Evolutionary conservation across 495 filamentous ascomycete species (phyloP), one percentile per base, ranked within the genome.

Genomic region (Terfezia boudieri): DNA sequence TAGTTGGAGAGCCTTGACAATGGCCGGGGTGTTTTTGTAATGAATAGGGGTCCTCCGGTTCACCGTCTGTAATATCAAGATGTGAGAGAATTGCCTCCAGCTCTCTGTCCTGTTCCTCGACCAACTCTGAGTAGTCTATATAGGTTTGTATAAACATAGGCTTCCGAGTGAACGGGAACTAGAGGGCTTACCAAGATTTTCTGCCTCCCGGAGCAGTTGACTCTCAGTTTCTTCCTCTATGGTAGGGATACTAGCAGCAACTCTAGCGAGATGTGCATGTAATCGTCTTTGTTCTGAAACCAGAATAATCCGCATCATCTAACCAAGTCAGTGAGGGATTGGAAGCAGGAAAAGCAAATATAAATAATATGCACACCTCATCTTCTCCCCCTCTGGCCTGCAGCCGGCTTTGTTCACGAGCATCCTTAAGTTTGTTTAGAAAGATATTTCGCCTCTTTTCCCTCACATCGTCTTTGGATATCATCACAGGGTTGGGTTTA

Each of bases 361-460:
- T 36, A 9, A 46, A 63, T n/a, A 20, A 20, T 20, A 20, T 20
- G 20, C 68, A 32, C 70, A 92, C 78, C 73, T 92, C 82, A 55
- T 94, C 85, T 49, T 84, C 82, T 2, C 84, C 70, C 41, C 77
- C 76, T 69, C 85, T 71, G 66, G 76, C 55, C 67, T 80, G 65
- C 75, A 80, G 77, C 66, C 73, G 61, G 61, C 67, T 71, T 12
- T 84, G 78, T 8, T 93, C 83, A 4, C 80, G 71, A 38, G 76
- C 74, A 57, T 79, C 76, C 60, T 78, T 71, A n/a, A 94, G 80
- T 52, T 80, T 83, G 60, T 81, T 77, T 35, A 95, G 67, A 60
- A 92, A 98, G 53, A 83, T 59, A 9, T 74, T 70, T 38, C 81
- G 71, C 55, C 80, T 67, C 51, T 71, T 67, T 53, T 81, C 74